phyloP scores from a whole-genome alignment of 306 rosid species.

The Bauhinia variegata region DNA sequence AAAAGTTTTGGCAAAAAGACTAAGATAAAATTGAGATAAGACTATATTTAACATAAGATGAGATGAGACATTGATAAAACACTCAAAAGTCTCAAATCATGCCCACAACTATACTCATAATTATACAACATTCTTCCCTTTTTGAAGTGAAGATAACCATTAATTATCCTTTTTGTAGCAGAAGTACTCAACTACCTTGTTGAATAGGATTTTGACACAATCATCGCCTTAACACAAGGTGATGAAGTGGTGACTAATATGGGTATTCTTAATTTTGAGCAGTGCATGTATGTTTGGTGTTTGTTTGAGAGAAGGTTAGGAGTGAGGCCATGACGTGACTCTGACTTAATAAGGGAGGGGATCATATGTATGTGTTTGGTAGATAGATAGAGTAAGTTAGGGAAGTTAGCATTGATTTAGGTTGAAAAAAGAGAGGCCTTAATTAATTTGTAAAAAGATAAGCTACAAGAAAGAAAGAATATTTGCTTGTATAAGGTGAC shows the following conservation, averaged over 20 bases:
- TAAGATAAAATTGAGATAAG: too few species aligned
- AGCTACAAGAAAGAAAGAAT: slow-evolving; percentile 15
- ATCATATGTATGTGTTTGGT: slow-evolving; percentile 22
- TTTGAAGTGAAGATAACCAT: too few species aligned
- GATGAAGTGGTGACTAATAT: not conserved
- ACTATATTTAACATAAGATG: too few species aligned
- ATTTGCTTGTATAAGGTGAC: slow-evolving; percentile 14
- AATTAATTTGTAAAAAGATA: slow-evolving; percentile 34
- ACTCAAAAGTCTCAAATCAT: too few species aligned
- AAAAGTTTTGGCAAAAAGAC: too few species aligned
- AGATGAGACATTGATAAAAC: too few species aligned
- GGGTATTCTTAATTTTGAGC: not conserved
- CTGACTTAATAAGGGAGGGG: not conserved
- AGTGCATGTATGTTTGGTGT: not conserved
- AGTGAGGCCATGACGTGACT: not conserved
- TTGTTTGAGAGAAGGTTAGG: not conserved
- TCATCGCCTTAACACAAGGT: slow-evolving; percentile 18
- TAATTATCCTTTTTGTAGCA: too few species aligned
- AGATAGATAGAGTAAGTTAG: slow-evolving; percentile 17
- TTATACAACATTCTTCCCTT: too few species aligned
- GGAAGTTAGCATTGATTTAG: slow-evolving; percentile 43
- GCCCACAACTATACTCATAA: too few species aligned
- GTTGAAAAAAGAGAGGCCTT: slow-evolving; percentile 19
- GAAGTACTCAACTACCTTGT: too few species aligned
- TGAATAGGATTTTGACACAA: not conserved